Evolutionary conservation across 2,329 filamentous ascomycete genomes (phyloP), one percentile per base, ranked within the genome.

Genomic region (Didymella keratinophila): DNA sequence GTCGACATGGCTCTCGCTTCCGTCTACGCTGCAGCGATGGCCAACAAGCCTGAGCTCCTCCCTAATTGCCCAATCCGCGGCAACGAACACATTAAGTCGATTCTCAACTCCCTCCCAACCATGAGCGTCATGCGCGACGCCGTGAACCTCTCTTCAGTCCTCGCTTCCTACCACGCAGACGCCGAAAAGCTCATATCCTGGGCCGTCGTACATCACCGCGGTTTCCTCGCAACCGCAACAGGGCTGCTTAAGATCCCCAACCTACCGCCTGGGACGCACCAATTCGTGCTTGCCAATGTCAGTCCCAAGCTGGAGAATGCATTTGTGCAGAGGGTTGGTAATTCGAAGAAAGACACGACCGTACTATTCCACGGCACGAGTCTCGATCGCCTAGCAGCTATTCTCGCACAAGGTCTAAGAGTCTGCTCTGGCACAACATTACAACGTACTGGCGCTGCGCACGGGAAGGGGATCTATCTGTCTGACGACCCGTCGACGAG

Each of bases 281-380:
- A 76, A 54, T 76, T 76, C 45, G 49, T 76, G 9, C 65, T 76
- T 2, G 68, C 71, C 3, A 74, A 69, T 51, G 68, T 68, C 1
- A 63, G 52, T 46, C 72, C 73, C 2, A 57, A 43, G 27, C 60
- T 72, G 3, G 74, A 76, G 61, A 52, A 18, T 12, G 34, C 37
- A 0, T 76, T 71, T 42, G 45, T 64, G 1, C 30, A 58, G 5
- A 68, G 54, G 14, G 21, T 70, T 52, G 62, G 8, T 10, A 9
- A 9, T 21, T 27, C 21, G 3, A 50, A 42, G 1, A 6, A 43
- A 28, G 59, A 58, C 10, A 69, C 69, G 1, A 67, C 51, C 4
- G 65, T 76, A 1, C 60, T 76, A 6, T 76, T 76, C 47, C 74
- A 76, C 52, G 74, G 73, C 37, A 75, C 73, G 2, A 65, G 68